Conservation (phyloP, 2,329 filamentous ascomycete genomes). For the Fusarium mexicanum region DNA sequence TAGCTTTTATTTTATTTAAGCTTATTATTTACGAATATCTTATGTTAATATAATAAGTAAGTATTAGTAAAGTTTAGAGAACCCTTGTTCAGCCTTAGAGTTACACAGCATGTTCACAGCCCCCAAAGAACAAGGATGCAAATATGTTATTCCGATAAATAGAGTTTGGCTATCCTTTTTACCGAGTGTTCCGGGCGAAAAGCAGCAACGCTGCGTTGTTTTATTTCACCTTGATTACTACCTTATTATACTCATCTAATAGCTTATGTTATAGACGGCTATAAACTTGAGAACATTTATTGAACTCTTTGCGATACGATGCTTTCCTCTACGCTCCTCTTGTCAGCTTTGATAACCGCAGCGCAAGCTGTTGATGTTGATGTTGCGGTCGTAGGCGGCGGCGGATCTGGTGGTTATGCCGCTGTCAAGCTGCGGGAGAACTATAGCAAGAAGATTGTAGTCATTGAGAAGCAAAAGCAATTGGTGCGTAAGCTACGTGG, state of each 20-base stretch:
- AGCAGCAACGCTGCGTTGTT: accelerated
- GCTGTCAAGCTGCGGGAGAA: neutral
- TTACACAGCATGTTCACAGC: accelerated
- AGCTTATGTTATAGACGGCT: neutral
- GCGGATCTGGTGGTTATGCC: neutral
- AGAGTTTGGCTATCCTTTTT: neutral
- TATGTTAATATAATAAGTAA: neutral
- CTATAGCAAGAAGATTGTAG: neutral
- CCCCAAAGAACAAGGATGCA: neutral
- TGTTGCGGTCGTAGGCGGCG: neutral
- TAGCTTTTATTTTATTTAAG: accelerated
- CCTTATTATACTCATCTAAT: neutral
- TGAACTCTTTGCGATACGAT: neutral
- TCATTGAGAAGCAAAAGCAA: neutral
- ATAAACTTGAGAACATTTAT: no score
- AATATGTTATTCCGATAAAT: neutral
- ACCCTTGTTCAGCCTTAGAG: accelerated
- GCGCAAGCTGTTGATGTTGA: neutral
- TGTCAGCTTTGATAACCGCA: accelerated
- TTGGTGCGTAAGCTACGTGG: neutral
- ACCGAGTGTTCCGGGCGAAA: neutral
- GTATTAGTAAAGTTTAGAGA: accelerated
- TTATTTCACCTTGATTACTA: neutral
- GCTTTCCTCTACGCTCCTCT: accelerated
- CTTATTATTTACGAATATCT: accelerated